These are phyloP conservation scores for Ostreobium quekettii DNA, from an alignment of 139 green algal species.

Conservation along the genomic window DNA sequence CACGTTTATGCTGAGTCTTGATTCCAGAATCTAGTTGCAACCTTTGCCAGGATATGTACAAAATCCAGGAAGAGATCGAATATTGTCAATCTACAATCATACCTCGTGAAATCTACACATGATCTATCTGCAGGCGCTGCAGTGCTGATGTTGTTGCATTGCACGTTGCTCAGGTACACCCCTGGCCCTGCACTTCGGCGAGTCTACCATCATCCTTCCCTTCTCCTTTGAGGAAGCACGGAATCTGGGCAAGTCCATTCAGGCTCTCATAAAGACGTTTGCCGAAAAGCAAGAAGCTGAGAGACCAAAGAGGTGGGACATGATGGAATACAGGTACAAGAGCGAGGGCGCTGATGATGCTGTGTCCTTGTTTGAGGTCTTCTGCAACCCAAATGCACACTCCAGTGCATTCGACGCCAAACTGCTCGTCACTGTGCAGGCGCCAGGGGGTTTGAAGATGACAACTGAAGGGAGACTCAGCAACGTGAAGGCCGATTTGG, in stretches of 20 bases:
- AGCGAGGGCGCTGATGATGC: constrained; percentile 20
- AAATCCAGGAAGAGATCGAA: no score
- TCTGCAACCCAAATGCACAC: constrained; percentile 76
- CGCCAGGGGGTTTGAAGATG: constrained; percentile 30
- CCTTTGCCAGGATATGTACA: no score
- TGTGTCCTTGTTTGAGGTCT: constrained; percentile 42
- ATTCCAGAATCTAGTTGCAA: no score
- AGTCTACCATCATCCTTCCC: constrained; percentile 47
- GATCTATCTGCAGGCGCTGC: no score
- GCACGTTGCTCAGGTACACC: constrained; percentile 9
- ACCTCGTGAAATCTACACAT: no score
- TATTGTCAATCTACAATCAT: no score
- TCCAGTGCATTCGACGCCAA: constrained; percentile 66
- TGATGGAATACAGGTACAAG: constrained; percentile 42
- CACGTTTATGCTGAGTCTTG: no score
- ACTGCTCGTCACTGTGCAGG: constrained; percentile 49
- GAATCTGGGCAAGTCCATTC: constrained; percentile 35
- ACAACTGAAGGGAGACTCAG: constrained; percentile 25
- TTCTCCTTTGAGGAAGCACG: constrained; percentile 29
- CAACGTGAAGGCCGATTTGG: constrained; percentile 25
- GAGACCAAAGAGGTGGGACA: constrained; percentile 43
- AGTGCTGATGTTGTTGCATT: no score
- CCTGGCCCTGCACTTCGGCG: constrained; percentile 38
- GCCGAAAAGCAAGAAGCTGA: constrained; percentile 56
- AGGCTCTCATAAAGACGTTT: constrained; percentile 54